Conservation (phyloP, 306 rosid species). For the Albizia julibrissin region DNA sequence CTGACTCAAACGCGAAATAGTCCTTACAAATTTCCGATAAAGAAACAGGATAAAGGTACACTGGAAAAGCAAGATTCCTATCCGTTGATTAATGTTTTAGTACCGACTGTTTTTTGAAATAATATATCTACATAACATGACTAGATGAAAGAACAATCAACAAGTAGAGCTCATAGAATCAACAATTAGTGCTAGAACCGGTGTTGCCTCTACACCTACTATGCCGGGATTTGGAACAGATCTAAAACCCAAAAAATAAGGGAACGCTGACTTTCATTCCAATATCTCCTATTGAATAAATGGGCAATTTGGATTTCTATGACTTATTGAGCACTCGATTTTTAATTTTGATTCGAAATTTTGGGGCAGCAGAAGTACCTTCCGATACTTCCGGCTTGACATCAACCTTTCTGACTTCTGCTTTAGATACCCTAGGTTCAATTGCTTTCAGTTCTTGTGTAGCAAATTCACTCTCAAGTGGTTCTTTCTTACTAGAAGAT, state of each 20-base stretch:
- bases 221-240: conserved; percentile 24
- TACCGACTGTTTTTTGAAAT: conserved; percentile 31
- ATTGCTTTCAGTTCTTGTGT: conserved; percentile 44
- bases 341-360: conserved; percentile 79
- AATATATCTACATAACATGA: conserved; percentile 10
- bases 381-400: conserved; percentile 16
- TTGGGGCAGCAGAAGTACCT: conserved; percentile 67
- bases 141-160: conserved; percentile 8
- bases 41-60: conserved; percentile 6
- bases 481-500: conserved; percentile 25
- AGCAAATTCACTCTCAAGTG: conserved; percentile 31
- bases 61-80: neutral
- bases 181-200: conserved; percentile 16
- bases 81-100: conserved; percentile 4
- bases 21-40: neutral
- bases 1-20: neutral
- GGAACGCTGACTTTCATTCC: conserved; percentile 27
- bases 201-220: neutral
- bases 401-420: conserved; percentile 31
- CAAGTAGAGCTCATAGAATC: conserved; percentile 38
- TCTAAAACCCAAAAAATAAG: conserved; percentile 13
- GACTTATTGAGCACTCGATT: conserved; percentile 52
- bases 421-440: conserved; percentile 58
- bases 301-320: conserved; percentile 33
- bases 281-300: conserved; percentile 5